These are phyloP conservation scores for Suillus plorans DNA, from an alignment of 768 basidiomycete species.

Conservation along the genomic window DNA sequence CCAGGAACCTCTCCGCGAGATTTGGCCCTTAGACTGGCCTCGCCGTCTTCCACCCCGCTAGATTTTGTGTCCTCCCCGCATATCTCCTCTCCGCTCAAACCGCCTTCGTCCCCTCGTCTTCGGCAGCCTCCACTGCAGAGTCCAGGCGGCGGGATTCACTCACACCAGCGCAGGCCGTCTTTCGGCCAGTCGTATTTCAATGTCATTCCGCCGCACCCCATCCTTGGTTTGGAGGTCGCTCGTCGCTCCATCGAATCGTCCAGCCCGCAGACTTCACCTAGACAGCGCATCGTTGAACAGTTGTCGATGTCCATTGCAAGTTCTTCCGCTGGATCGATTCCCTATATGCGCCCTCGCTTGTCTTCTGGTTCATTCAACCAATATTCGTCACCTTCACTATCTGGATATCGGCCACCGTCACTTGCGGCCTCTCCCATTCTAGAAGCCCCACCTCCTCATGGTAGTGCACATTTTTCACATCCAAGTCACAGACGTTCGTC, in stretches of 20 bases:
- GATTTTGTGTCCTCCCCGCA: slow-evolving; percentile 22
- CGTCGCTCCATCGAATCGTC: not conserved
- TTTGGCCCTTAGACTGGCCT: not conserved
- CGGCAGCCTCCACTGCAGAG: not conserved
- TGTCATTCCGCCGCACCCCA: not conserved
- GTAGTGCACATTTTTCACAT: not conserved
- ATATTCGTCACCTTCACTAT: not conserved
- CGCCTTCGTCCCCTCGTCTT: slow-evolving; percentile 13
- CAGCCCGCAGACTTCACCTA: not conserved
- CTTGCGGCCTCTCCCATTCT: not conserved
- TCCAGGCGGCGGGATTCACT: not conserved
- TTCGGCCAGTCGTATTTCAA: not conserved
- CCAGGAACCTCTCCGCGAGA: not conserved
- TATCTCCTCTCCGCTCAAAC: slow-evolving; percentile 27
- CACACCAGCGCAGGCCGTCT: not conserved
- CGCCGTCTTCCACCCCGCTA: not conserved
- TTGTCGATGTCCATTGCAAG: not conserved
- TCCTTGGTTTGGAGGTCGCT: not conserved
- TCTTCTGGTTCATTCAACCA: not conserved
- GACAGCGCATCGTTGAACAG: not conserved
- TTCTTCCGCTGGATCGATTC: not conserved
- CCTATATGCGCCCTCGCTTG: not conserved
- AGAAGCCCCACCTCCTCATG: not conserved
- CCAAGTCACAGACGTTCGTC: not conserved
- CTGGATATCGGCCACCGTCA: not conserved